phyloP scores from a whole-genome alignment of 2,329 filamentous ascomycete species.

The Cryphonectria japonica region DNA sequence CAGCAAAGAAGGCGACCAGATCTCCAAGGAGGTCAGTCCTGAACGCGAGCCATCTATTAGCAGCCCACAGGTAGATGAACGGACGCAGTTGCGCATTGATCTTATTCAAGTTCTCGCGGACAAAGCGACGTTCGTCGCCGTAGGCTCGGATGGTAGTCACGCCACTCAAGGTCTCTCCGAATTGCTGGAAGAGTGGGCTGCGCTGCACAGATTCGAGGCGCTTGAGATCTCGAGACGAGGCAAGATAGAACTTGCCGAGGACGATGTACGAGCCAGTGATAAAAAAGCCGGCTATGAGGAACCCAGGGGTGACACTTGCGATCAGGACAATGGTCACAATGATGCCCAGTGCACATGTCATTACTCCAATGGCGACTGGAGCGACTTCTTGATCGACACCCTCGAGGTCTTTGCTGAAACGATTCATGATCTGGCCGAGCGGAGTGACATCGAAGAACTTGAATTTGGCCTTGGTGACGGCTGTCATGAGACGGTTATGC shows the following conservation, averaged over 20 bases:
- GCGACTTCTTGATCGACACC: slow-evolving; percentile 95
- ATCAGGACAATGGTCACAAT: slow-evolving; percentile 88
- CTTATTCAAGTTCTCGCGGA: slow-evolving; percentile 83
- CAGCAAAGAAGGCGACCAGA: slow-evolving; percentile 90
- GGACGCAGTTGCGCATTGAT: slow-evolving; percentile 92
- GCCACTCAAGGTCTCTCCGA: slow-evolving; percentile 91
- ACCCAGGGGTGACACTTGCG: slow-evolving; percentile 84
- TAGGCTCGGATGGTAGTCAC: slow-evolving; percentile 98
- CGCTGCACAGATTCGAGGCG: slow-evolving; percentile 91
- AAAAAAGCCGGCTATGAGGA: slow-evolving; percentile 83
- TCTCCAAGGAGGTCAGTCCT: slow-evolving; percentile 90
- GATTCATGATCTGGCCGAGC: slow-evolving; percentile 94
- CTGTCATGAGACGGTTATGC: slow-evolving; percentile 75
- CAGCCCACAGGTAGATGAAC: slow-evolving; percentile 95
- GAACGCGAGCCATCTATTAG: slow-evolving; percentile 95
- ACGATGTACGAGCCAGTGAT: slow-evolving; percentile 83
- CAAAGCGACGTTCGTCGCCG: slow-evolving; percentile 89
- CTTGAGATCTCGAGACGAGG: slow-evolving; percentile 93
- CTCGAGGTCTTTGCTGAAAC: slow-evolving; percentile 97
- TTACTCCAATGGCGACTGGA: slow-evolving; percentile 79
- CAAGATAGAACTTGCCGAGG: slow-evolving; percentile 86
- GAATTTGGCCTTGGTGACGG: slow-evolving; percentile 88
- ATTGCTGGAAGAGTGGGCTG: slow-evolving; percentile 96
- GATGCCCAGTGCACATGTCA: slow-evolving; percentile 67
- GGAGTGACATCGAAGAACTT: slow-evolving; percentile 98